Percentiles rank a stretch among this genome's conserved stretches.
Conservation (phyloP, 208 protist species). For the Tetramitus jugosus region DNA sequence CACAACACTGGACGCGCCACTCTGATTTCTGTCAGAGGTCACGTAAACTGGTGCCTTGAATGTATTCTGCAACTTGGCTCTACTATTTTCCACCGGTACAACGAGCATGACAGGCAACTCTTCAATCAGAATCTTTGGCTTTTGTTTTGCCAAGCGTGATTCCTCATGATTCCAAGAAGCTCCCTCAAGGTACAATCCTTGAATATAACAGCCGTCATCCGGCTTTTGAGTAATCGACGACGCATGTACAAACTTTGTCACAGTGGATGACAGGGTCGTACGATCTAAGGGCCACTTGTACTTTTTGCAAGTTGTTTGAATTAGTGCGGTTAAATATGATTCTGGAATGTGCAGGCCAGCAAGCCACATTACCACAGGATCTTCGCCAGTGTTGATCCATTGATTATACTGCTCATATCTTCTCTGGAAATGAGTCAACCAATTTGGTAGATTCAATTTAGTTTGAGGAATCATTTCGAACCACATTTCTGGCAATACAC, state of each 20-base stretch:
- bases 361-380: constrained; percentile 96
- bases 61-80: constrained; percentile 83
- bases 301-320: constrained; percentile 92
- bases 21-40: constrained; percentile 86
- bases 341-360: constrained; percentile 96
- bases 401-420: constrained; percentile 83
- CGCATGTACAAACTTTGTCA: constrained; percentile 62
- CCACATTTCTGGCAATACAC: constrained; percentile 85
- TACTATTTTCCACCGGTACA: constrained; percentile 86
- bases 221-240: constrained; percentile 65
- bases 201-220: constrained; percentile 87
- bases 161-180: constrained; percentile 84
- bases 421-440: constrained; percentile 87
- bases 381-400: constrained; percentile 78
- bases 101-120: constrained; percentile 95
- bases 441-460: constrained; percentile 84
- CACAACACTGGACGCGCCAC: constrained; percentile 93
- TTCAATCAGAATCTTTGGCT: constrained; percentile 87
- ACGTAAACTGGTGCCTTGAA: constrained; percentile 97
- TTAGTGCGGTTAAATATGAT: constrained; percentile 91
- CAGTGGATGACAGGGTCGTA: constrained; percentile 83
- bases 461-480: constrained; percentile 79
- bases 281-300: constrained; percentile 96
- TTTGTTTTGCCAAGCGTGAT: constrained; percentile 65
- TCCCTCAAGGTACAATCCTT: constrained; percentile 92